A percentile compares a stretch with the other conserved stretches of the same genome.
Conservation (phyloP, 257 asterid species). For the Solanum arcanum region DNA sequence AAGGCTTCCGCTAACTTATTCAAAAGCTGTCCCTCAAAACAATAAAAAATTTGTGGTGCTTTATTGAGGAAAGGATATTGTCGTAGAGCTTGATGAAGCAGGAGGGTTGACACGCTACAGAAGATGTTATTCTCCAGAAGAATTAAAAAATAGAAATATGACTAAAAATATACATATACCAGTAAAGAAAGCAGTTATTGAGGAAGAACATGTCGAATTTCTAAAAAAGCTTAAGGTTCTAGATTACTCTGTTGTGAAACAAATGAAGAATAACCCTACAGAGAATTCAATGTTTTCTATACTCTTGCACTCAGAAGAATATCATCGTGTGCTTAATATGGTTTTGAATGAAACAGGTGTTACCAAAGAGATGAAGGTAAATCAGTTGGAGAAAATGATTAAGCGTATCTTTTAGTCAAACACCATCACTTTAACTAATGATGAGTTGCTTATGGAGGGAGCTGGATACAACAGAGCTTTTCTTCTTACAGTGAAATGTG, state of each 20-base stretch:
- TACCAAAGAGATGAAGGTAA: too few species aligned
- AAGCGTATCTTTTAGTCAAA: too few species aligned
- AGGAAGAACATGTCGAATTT: too few species aligned
- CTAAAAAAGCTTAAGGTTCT: not conserved
- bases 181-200: not conserved
- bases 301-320: too few species aligned
- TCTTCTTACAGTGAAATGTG: too few species aligned
- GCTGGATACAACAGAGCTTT: too few species aligned
- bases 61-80: not conserved
- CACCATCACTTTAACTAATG: too few species aligned
- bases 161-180: not conserved
- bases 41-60: not conserved
- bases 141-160: not conserved
- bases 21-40: not conserved
- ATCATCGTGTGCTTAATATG: too few species aligned
- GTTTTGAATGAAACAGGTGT: too few species aligned
- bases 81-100: not conserved
- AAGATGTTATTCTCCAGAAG: not conserved
- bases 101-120: not conserved
- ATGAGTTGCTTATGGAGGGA: too few species aligned
- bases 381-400: too few species aligned
- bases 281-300: not conserved
- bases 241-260: not conserved
- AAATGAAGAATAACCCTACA: not conserved
- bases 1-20: rapidly evolving